These are phyloP conservation scores for Marasmius sp. DNA, from an alignment of 1,284 basidiomycete genomes.

Conservation along the genomic window DNA sequence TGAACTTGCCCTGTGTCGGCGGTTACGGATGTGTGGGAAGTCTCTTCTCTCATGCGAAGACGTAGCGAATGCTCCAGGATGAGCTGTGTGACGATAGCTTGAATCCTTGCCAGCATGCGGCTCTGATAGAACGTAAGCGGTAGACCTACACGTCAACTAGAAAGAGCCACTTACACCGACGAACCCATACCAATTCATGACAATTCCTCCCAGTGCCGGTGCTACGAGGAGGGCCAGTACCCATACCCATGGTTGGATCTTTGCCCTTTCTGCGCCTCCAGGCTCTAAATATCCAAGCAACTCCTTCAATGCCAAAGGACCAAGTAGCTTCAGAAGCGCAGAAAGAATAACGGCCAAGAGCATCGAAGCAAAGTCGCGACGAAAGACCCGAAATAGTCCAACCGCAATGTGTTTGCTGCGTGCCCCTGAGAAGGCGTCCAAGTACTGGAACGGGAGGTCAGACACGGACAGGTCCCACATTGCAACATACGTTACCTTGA, in stretches of 20 bases:
- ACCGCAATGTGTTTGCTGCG: constrained; percentile 22
- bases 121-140: constrained; percentile 25
- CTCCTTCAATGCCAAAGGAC: constrained; percentile 41
- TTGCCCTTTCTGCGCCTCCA: constrained; percentile 23
- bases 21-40: too few relatives aligned
- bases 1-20: too few relatives aligned
- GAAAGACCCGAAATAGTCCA: constrained; percentile 17
- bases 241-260: constrained; percentile 46
- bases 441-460: constrained; percentile 10
- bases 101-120: constrained; percentile 48
- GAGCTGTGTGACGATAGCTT: constrained; percentile 68
- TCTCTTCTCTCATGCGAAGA: constrained; percentile 44
- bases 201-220: constrained; percentile 28
- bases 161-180: constrained; percentile 32
- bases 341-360: constrained; percentile 20
- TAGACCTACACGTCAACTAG: not conserved
- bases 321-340: constrained; percentile 26
- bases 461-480: too few relatives aligned
- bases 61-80: constrained; percentile 72
- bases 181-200: constrained; percentile 50
- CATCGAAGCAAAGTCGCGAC: not conserved
- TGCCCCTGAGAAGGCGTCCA: constrained; percentile 22
- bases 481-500: constrained; percentile 13
- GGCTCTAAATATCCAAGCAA: constrained; percentile 16
- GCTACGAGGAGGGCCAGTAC: constrained; percentile 34